phyloP scores from a whole-genome alignment of 2,329 filamentous ascomycete species.

The Coleophoma eucalyptorum region DNA sequence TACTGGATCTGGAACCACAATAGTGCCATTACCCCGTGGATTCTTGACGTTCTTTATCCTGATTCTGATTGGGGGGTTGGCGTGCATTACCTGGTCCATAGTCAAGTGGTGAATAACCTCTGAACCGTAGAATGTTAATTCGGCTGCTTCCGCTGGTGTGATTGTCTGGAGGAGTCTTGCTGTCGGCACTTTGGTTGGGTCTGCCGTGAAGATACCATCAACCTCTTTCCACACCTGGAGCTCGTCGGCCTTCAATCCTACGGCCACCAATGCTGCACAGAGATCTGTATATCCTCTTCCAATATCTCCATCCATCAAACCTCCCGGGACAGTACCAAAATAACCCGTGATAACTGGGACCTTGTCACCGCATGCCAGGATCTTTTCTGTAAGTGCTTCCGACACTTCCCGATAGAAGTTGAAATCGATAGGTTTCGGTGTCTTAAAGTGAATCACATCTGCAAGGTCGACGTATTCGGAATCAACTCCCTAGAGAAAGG shows the following conservation, averaged over 20 bases:
- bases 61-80: constrained; percentile 74
- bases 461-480: constrained; percentile 89
- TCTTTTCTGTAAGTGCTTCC: constrained; percentile 56
- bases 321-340: constrained; percentile 90
- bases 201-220: constrained; percentile 83
- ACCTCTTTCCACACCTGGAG: constrained; percentile 99
- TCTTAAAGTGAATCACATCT: constrained; percentile 70
- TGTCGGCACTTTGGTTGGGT: constrained; percentile 86
- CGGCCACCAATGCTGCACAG: constrained; percentile 86
- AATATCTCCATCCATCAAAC: constrained; percentile 81
- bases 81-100: constrained; percentile 93
- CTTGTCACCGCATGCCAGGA: constrained; percentile 60
- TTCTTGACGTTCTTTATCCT: constrained; percentile 94
- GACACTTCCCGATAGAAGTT: constrained; percentile 67
- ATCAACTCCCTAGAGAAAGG: constrained; percentile 57
- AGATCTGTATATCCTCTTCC: constrained; percentile 96
- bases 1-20: constrained; percentile 74
- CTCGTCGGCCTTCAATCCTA: constrained; percentile 82
- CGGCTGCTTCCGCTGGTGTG: constrained; percentile 90
- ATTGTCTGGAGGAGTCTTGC: constrained; percentile 86
- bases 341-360: constrained; percentile 87
- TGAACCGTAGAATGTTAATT: constrained; percentile 90
- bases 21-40: constrained; percentile 71
- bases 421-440: constrained; percentile 55
- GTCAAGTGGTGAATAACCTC: constrained; percentile 99